phyloP scores from a whole-genome alignment of 1,284 basidiomycete genomes.

The Ganoderma lucidum region DNA sequence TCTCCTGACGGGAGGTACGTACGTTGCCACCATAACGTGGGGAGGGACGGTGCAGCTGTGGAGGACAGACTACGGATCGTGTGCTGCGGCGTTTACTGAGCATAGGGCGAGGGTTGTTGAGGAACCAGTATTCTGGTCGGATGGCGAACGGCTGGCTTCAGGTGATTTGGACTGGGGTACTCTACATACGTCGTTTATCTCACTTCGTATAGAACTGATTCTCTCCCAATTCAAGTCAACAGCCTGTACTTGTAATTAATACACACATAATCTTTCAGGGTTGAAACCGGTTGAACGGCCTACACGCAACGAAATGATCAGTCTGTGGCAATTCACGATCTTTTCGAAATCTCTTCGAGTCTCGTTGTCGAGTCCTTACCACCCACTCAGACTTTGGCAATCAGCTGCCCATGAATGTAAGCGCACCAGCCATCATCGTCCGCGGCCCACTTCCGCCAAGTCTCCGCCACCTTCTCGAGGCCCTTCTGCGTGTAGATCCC shows the following conservation, averaged over 20 bases:
- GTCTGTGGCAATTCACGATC: not conserved
- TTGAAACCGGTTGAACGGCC: not conserved
- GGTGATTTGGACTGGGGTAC: not conserved
- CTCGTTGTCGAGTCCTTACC: not conserved
- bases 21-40: not conserved
- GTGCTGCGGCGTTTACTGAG: not conserved
- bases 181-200: not conserved
- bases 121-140: not conserved
- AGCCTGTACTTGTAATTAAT: no score
- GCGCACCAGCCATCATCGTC: slow-evolving; percentile 47
- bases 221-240: not conserved
- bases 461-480: slow-evolving; percentile 36
- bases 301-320: not conserved
- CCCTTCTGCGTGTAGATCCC: slow-evolving; percentile 40
- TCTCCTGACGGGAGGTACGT: not conserved
- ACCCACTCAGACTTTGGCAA: slow-evolving; percentile 20
- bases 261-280: no score
- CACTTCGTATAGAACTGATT: not conserved
- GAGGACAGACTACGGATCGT: not conserved
- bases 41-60: not conserved
- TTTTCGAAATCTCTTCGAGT: not conserved
- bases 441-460: slow-evolving; percentile 43
- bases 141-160: not conserved
- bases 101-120: not conserved
- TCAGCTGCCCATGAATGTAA: slow-evolving; percentile 46